These are phyloP conservation scores for Skeletonema menzelii DNA, from an alignment of 108 stramenopile genomes.

Conservation along the genomic window DNA sequence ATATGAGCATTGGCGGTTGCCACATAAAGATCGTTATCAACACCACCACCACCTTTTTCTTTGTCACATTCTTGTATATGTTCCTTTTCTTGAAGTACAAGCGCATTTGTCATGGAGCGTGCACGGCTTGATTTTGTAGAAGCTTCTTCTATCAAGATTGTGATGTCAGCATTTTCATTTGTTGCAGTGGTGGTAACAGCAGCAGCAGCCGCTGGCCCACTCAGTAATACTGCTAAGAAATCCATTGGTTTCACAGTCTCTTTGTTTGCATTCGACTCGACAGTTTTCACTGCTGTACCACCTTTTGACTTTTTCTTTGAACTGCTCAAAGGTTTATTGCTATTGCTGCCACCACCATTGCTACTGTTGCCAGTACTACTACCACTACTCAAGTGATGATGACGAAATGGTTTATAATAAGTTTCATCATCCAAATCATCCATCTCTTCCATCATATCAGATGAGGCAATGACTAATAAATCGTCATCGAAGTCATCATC, in stretches of 20 bases:
- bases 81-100: constrained; percentile 20
- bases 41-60: too few species aligned
- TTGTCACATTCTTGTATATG: background rate
- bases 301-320: constrained; percentile 1
- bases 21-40: constrained; percentile 28
- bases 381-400: constrained; percentile 14
- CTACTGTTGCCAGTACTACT: background rate
- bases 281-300: background rate
- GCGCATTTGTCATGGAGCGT: constrained; percentile 36
- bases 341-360: background rate
- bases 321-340: background rate
- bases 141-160: constrained; percentile 32
- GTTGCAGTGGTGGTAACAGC: background rate
- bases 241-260: constrained; percentile 22
- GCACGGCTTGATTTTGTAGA: constrained; percentile 31
- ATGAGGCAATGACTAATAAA: constrained; percentile 25
- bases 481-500: constrained; percentile 33
- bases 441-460: constrained; percentile 8
- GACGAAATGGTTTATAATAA: constrained; percentile 39
- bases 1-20: constrained; percentile 32
- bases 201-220: background rate
- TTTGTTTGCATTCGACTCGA: background rate
- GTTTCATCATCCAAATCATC: constrained; percentile 32
- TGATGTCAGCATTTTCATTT: constrained; percentile 1
- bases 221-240: constrained; percentile 29